Base-by-base conservation (phyloP, 2,329 filamentous ascomycete species). In the Cercospora nicotianae region DNA sequence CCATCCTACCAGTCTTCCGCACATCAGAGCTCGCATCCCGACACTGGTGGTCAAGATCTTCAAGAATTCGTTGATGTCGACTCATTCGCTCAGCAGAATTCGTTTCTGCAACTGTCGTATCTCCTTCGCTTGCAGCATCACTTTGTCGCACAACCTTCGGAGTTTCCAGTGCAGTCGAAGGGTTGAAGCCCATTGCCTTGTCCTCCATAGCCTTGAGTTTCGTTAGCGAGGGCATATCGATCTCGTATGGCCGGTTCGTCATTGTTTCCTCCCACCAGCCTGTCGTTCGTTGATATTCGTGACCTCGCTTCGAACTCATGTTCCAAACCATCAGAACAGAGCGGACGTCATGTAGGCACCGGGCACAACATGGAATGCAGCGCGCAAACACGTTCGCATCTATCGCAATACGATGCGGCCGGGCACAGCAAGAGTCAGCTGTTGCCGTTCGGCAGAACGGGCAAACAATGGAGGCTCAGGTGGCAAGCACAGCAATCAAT, bases 191-290 rank as follows among this genome's bases (percentile, higher is more conserved):
- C 28, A 39, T 39, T 9, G 61, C 48, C 7, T 18, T n/a, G 9
- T 64, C 51, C 5, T 64, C 62, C 53, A 58, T 58, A 5, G 16
- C 53, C 33, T 45, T 18, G 30, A 64, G 33, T 26, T 33, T 64
- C 33, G 12, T 28, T 16, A 58, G 23, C 20, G 23, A 45, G 2
- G 62, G 53, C 51, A 64, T 59, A 59, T 64, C 62, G 1, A 59
- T 28, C 23, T 64, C 62, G 23, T 64, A 64, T 1, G 62, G 62
- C 18, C 36, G 23, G 53, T 64, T 64, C 18, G 62, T 59, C 62
- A 64, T 64, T 23, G 2, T 64, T 9, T 57, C 30, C 13, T 26
- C 48, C 16, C 12, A 9, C 51, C 51, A 16, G 16, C 6, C 13
- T 39, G 16, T 16, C 33, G 3, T 39, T 16, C 33, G 13, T 13